Conservation (phyloP, 1,139 yeast species). For the Pichia sp. region DNA sequence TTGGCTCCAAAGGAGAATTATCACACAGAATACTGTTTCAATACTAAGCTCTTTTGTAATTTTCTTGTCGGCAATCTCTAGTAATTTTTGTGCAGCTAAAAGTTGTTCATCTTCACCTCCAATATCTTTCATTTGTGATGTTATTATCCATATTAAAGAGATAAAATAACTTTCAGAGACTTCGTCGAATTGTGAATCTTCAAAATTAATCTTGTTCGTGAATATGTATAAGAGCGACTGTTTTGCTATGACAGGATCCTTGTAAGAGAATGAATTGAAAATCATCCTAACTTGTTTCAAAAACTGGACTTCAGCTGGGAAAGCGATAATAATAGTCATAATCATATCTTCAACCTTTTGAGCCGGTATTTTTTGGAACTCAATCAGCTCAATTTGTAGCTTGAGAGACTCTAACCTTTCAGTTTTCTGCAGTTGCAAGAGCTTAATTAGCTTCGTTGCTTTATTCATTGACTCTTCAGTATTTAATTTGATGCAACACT, state of each 20-base stretch:
- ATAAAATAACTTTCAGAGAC: conserved; percentile 13
- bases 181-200: conserved; percentile 11
- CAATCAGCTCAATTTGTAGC: conserved; percentile 17
- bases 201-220: conserved; percentile 17
- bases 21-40: conserved; percentile 22
- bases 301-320: conserved; percentile 11
- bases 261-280: conserved; percentile 17
- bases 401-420: conserved; percentile 20
- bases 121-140: conserved; percentile 15
- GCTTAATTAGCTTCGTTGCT: conserved; percentile 12
- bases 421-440: conserved; percentile 14
- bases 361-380: conserved; percentile 4
- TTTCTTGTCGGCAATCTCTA: conserved; percentile 24
- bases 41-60: conserved; percentile 19
- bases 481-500: conserved; percentile 18
- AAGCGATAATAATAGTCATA: conserved; percentile 26
- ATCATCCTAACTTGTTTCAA: conserved; percentile 12
- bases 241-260: conserved; percentile 22
- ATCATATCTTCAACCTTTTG: conserved; percentile 18
- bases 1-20: conserved; percentile 29
- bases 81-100: conserved; percentile 12
- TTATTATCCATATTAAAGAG: conserved; percentile 21
- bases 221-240: conserved; percentile 27
- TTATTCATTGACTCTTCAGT: conserved; percentile 14
- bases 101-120: conserved; percentile 11